These are phyloP conservation scores for Mucor piriformis DNA, from an alignment of 371 early-diverging fungal genomes.

Conservation along the genomic window DNA sequence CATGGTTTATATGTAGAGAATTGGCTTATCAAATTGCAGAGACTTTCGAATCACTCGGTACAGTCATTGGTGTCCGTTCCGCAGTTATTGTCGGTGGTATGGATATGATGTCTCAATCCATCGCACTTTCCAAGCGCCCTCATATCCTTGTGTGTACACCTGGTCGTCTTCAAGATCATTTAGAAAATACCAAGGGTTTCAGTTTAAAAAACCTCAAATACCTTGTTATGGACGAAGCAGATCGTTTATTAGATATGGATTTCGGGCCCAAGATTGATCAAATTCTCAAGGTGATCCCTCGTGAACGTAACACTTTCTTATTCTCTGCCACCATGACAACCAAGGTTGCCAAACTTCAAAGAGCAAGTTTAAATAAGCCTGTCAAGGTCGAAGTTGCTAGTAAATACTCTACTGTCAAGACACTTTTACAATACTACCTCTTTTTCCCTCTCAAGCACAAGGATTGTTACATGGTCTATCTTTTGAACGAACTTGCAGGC, in stretches of 20 bases:
- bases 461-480: constrained; percentile 90
- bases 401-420: constrained; percentile 92
- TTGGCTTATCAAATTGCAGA: constrained; percentile 95
- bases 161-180: constrained; percentile 96
- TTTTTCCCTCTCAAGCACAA: constrained; percentile 97
- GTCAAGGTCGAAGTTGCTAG: constrained; percentile 91
- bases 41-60: constrained; percentile 91
- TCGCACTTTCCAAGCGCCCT: constrained; percentile 93
- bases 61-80: constrained; percentile 90
- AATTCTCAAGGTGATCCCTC: constrained; percentile 90
- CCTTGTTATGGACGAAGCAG: constrained; percentile 98
- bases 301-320: constrained; percentile 91
- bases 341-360: constrained; percentile 92
- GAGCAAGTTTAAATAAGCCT: constrained; percentile 91
- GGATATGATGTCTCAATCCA: constrained; percentile 95
- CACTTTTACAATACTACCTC: constrained; percentile 92
- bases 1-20: constrained; percentile 63
- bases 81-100: constrained; percentile 97
- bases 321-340: constrained; percentile 99
- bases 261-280: constrained; percentile 97
- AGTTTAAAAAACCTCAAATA: constrained; percentile 85
- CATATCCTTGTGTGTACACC: constrained; percentile 98
- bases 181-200: constrained; percentile 98
- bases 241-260: constrained; percentile 95
- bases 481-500: constrained; percentile 91